phyloP scores from a whole-genome alignment of 1,139 yeast species.

The Meyerozyma athensensis region DNA sequence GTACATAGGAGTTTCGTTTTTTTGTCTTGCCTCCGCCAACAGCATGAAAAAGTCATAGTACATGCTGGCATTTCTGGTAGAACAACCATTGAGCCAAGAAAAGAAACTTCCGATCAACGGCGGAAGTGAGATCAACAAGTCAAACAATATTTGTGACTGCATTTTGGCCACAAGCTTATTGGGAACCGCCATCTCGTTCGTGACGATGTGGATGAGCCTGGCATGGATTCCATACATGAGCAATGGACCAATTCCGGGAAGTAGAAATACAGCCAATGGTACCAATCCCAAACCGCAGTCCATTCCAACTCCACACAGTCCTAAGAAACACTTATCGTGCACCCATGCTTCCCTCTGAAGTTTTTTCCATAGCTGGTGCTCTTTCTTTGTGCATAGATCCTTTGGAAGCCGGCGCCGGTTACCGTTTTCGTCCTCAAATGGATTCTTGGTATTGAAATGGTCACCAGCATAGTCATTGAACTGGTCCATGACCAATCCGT shows the following conservation, averaged over 20 bases:
- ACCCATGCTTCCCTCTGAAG: constrained; percentile 79
- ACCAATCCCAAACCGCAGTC: constrained; percentile 78
- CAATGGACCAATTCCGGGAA: constrained; percentile 77
- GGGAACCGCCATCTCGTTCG: constrained; percentile 54
- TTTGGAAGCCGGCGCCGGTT: constrained; percentile 57
- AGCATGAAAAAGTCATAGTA: constrained; percentile 50
- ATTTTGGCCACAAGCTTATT: constrained; percentile 55
- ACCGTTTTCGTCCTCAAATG: constrained; percentile 59
- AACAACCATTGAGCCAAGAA: constrained; percentile 78
- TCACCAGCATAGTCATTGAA: constrained; percentile 67
- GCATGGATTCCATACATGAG: constrained; percentile 76
- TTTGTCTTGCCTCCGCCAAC: constrained; percentile 27
- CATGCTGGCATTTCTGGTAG: constrained; percentile 84
- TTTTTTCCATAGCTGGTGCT: constrained; percentile 63
- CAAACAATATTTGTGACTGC: constrained; percentile 70
- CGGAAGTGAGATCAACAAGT: constrained; percentile 66
- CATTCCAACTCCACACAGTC: constrained; percentile 64
- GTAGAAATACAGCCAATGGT: constrained; percentile 56
- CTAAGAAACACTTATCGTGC: constrained; percentile 76
- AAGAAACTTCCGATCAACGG: constrained; percentile 76
- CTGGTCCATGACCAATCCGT: constrained; percentile 45
- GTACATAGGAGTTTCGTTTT: background rate
- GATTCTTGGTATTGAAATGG: constrained; percentile 52
- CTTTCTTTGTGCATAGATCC: constrained; percentile 50
- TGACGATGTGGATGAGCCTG: constrained; percentile 57